Conservation (phyloP, 2,329 filamentous ascomycete genomes). For the Simplicillium aogashimaense region DNA sequence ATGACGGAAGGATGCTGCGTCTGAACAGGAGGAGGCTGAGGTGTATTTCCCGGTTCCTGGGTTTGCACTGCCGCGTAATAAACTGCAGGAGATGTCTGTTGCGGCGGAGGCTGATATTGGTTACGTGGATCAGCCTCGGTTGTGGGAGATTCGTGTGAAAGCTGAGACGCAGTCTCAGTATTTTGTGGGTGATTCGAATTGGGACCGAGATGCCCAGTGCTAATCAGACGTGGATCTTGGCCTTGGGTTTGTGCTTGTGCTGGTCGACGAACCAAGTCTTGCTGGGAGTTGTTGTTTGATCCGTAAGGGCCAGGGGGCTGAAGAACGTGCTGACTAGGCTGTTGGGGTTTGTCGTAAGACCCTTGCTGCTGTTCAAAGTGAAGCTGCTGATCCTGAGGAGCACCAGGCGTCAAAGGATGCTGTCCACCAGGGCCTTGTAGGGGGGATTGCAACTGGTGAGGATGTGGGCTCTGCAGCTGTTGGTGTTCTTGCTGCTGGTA, state of each 20-base stretch:
- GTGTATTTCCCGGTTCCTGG: too few relatives aligned
- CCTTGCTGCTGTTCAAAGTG: slow-evolving; percentile 11
- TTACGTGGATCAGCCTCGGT: slow-evolving; percentile 31
- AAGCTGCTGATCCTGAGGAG: slow-evolving; percentile 17
- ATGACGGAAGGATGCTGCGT: slow-evolving; percentile 29
- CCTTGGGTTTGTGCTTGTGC: not conserved
- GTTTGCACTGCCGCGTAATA: too few relatives aligned
- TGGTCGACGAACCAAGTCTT: slow-evolving; percentile 1
- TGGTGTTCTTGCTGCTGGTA: slow-evolving; percentile 21
- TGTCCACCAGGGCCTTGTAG: slow-evolving; percentile 1
- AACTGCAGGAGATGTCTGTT: slow-evolving; percentile 7
- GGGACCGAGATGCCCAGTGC: not conserved
- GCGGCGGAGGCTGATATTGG: slow-evolving; percentile 29
- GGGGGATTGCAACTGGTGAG: slow-evolving; percentile 21
- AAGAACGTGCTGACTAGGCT: slow-evolving; percentile 16
- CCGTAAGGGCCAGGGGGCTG: slow-evolving; percentile 12
- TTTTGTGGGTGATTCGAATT: slow-evolving; percentile 26
- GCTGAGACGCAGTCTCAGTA: slow-evolving; percentile 50
- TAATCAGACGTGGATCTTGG: too few relatives aligned
- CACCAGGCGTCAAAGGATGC: not conserved
- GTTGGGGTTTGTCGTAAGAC: slow-evolving; percentile 6
- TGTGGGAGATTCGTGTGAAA: slow-evolving; percentile 51
- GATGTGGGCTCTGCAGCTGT: slow-evolving; percentile 15
- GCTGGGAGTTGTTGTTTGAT: slow-evolving; percentile 6
- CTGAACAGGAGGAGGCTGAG: slow-evolving; percentile 7